These are phyloP conservation scores for Glycine latifolia DNA, from an alignment of 306 rosid species.

Conservation along the genomic window DNA sequence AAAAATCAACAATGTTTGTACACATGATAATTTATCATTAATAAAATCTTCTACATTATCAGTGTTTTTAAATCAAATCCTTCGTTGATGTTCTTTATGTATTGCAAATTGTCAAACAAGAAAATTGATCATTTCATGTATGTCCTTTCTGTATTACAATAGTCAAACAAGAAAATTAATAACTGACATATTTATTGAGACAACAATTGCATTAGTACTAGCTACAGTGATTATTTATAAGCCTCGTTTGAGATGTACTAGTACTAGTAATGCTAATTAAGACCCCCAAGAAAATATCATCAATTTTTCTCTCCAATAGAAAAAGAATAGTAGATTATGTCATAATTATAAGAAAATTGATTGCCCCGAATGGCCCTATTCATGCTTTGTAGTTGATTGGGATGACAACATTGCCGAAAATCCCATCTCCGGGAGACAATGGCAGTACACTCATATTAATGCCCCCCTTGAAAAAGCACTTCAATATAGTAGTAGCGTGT, in stretches of 20 bases:
- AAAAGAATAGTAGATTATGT: background rate
- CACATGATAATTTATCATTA: no score
- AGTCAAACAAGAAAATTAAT: background rate
- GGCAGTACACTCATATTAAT: constrained; percentile 35
- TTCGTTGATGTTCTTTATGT: background rate
- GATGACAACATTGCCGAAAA: constrained; percentile 36
- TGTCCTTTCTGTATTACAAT: no score
- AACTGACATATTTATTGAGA: background rate
- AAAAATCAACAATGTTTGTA: no score
- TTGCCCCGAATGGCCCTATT: background rate
- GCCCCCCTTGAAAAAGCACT: constrained; percentile 37
- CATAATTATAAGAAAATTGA: background rate
- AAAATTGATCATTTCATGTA: background rate
- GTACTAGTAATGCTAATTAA: background rate
- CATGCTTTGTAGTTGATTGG: constrained; percentile 17
- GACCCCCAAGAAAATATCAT: background rate
- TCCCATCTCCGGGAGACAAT: constrained; percentile 44
- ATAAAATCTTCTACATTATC: no score
- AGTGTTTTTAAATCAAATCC: no score
- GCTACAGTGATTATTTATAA: background rate
- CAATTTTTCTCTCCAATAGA: background rate
- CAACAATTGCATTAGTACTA: background rate
- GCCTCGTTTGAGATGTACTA: background rate
- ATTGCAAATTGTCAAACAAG: background rate
- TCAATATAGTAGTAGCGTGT: background rate